Evolutionary conservation across 495 filamentous ascomycete genomes (phyloP), one percentile per base, ranked within the genome.

Genomic region (Cercophora scortea): DNA sequence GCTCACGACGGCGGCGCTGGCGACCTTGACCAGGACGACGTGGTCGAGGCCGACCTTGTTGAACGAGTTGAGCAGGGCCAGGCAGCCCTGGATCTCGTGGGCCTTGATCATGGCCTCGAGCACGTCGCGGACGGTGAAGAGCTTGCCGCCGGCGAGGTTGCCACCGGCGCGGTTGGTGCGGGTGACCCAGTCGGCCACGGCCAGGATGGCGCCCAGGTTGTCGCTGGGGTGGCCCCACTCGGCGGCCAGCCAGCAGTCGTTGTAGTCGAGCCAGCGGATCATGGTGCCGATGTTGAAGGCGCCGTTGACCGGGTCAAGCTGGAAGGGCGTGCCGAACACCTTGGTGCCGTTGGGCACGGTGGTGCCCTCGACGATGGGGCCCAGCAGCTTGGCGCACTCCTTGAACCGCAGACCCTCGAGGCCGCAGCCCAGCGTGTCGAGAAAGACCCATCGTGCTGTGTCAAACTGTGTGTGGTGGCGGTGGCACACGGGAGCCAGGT

Each of bases 21-120:
- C 94, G 55, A 98, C 89, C 80, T 98, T 98, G 73, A 98, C 93
- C 35, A 96, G 78, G 32, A 97, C 88, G 44, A 98, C 93, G 72
- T 98, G 93, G 75, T 98, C 93, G 50, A 98, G 77, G 40, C 93
- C 93, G 60, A 96, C 94, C 70, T 94, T 95, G 77, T 98, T 98
- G 82, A 80, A 98, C 49, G 90, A 95, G 77, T 98, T 98, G 71
- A 96, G 87, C 53, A 98, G 78, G 16, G 93, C 93, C 61, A 98
- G 75, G 70, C 91, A 94, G 53, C 93, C 93, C 77, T 98, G 93
- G 63, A 98, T 97, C 71, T 98, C 93, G 73, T 98, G 93, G 59
- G 93, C 93, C 80, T 94, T 96, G 79, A 98, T 95, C 93, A 98
- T 97, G 51, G 82, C 90, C 78, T 97, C 93, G 54, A 98, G 79